These are phyloP conservation scores for Phanerochaete carnosa DNA, from an alignment of 768 basidiomycete genomes.

Conservation along the genomic window DNA sequence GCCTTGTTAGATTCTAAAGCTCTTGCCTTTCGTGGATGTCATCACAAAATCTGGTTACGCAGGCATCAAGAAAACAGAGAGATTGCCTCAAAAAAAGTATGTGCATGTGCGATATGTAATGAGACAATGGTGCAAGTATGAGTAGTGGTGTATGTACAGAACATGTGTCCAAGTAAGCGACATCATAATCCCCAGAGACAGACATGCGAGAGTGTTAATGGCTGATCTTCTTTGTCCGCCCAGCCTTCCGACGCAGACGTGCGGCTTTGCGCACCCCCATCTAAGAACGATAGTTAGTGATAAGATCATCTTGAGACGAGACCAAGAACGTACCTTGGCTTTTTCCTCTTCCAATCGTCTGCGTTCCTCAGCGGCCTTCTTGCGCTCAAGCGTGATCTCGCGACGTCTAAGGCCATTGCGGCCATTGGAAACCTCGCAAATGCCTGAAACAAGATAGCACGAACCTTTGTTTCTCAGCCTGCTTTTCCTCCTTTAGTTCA, in stretches of 20 bases:
- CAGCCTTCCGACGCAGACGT: constrained; percentile 66
- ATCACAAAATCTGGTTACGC: background rate
- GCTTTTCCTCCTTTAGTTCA: constrained; percentile 77
- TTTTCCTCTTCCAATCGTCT: constrained; percentile 61
- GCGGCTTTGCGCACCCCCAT: constrained; percentile 82
- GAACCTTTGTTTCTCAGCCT: constrained; percentile 61
- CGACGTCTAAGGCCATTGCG: constrained; percentile 43
- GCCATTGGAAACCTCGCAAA: background rate
- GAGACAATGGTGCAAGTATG: too few relatives aligned
- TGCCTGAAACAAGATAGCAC: constrained; percentile 7
- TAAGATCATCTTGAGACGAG: constrained; percentile 2
- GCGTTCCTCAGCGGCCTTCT: constrained; percentile 70
- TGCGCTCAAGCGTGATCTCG: constrained; percentile 68
- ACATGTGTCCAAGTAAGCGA: too few relatives aligned
- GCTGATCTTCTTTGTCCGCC: constrained; percentile 78
- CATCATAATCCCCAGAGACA: background rate
- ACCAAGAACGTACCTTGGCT: constrained; percentile 44
- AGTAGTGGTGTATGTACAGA: too few relatives aligned
- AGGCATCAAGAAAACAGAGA: background rate
- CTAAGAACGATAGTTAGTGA: constrained; percentile 32
- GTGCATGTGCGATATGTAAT: too few relatives aligned
- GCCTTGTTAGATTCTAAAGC: constrained; percentile 8
- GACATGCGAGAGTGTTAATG: constrained; percentile 37
- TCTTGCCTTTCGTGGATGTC: constrained; percentile 1
- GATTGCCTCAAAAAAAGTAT: too few relatives aligned